Evolutionary conservation across 805 yeast species (phyloP), one percentile per base, ranked within the genome.

Genomic region (Metschnikowia orientalis): DNA sequence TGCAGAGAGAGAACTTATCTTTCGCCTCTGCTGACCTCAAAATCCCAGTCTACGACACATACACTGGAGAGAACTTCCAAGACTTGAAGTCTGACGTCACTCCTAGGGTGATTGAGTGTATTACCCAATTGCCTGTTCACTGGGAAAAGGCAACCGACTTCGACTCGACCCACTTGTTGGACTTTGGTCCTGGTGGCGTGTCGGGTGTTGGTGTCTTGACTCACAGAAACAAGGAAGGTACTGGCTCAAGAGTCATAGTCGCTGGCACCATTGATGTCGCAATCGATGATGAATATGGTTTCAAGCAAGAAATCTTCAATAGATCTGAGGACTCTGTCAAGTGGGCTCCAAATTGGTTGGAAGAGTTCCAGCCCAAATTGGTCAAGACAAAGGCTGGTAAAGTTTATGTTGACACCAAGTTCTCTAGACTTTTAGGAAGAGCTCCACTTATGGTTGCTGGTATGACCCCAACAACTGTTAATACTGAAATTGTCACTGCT

Each of bases 121-220:
- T 92, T 60, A 86, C 92, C 33, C 79, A 79, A 54, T 73, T 86
- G 53, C 87, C 95, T 26, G 99, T 92, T 45, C 74, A 85, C 64
- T 92, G 99, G 99, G 97, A 92, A 67, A 47, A 49, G 18, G 94
- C 97, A 18, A 89, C 97, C 22, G 57, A 75, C 45, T 86, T 85
- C 59, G 59, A 74, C 29, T 75, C 92, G 17, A 84, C 97, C 28
- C 98, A 92, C 59, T 76, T 92, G 51, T 61, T 92, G 42, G 99
- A 92, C 66, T 92, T 92, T 51, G 99, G 99, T 58, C 99, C 98
- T 42, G 98, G 99, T 64, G 97, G 97, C 50, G 79, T 86, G 23
- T 85, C 97, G 27, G 99, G 98, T 52, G 72, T 92, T 47, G 98
- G 98, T 66, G 84, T 84, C 42, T 73, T 92, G 50, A 92, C 98